Conservation (phyloP, 1,284 basidiomycete species). For the Rhodotorula sp. region DNA sequence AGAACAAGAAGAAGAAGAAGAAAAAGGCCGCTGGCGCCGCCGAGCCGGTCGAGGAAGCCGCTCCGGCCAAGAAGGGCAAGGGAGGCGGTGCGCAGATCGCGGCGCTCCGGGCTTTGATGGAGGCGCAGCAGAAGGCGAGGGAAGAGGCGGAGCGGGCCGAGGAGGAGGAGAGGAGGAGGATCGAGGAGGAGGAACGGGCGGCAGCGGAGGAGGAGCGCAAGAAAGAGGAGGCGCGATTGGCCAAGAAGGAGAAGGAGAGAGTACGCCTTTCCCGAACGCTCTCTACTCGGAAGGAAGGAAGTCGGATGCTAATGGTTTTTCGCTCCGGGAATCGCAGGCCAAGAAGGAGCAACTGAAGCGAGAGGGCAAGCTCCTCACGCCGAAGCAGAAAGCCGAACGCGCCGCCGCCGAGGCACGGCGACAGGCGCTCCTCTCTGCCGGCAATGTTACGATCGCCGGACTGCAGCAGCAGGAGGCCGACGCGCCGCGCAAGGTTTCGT, state of each 20-base stretch:
- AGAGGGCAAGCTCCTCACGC: conserved; percentile 84
- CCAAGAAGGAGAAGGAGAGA: conserved; percentile 87
- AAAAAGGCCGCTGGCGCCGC: conserved; percentile 34
- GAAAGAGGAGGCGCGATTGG: conserved; percentile 78
- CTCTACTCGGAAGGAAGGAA: no score
- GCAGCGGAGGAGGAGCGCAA: conserved; percentile 47
- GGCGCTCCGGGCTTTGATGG: conserved; percentile 64
- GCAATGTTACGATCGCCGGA: conserved; percentile 80
- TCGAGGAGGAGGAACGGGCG: conserved; percentile 67
- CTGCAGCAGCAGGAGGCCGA: conserved; percentile 57
- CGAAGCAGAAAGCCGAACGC: conserved; percentile 94
- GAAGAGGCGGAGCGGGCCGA: conserved; percentile 68
- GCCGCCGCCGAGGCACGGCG: conserved; percentile 86
- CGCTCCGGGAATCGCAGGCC: conserved; percentile 55
- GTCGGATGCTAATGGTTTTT: neutral
- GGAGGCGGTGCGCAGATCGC: conserved; percentile 39
- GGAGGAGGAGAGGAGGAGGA: conserved; percentile 67
- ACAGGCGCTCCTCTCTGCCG: conserved; percentile 84
- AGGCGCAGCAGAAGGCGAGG: conserved; percentile 78
- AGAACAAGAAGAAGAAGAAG: conserved; percentile 49
- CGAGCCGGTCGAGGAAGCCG: conserved; percentile 44
- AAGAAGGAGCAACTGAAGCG: conserved; percentile 82
- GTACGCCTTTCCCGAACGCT: conserved; percentile 49
- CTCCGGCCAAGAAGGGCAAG: conserved; percentile 37
- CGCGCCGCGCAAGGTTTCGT: conserved; percentile 68